A percentile compares a stretch with the other conserved stretches of the same genome.
These are phyloP conservation scores for Lecanicillium sp. DNA, from an alignment of 2,329 filamentous ascomycete species.

Conservation along the genomic window DNA sequence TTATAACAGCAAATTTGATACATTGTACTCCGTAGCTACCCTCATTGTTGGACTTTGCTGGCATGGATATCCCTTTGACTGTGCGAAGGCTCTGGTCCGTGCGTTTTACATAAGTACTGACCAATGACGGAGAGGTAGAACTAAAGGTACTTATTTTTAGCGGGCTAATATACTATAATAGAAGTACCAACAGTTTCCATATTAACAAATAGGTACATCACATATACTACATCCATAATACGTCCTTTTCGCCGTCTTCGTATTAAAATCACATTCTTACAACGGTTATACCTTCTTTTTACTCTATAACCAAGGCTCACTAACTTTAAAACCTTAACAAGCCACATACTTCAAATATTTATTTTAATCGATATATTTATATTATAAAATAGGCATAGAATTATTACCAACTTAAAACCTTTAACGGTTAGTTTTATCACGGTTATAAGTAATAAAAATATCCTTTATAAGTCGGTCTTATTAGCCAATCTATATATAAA, in stretches of 20 bases:
- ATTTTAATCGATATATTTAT: constrained; percentile 11
- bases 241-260: neutral
- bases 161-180: neutral
- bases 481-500: neutral
- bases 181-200: neutral
- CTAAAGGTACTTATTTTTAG: neutral
- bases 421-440: neutral
- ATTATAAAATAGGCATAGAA: constrained; percentile 7
- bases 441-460: constrained; percentile 1
- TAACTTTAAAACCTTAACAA: neutral
- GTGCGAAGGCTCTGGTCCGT: too few species aligned
- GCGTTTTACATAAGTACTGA: too few species aligned
- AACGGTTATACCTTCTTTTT: too few species aligned
- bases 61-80: too few species aligned
- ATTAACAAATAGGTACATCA: neutral
- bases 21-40: too few species aligned
- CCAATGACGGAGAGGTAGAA: too few species aligned
- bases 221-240: neutral
- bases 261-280: neutral
- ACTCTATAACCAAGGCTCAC: too few species aligned
- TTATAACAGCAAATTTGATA: too few species aligned
- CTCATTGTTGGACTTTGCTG: too few species aligned
- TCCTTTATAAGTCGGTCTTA: neutral
- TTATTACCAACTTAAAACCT: constrained; percentile 3
- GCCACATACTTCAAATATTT: neutral